Conservation (phyloP, 2,329 filamentous ascomycete genomes). For the Diaporthe ampelina region DNA sequence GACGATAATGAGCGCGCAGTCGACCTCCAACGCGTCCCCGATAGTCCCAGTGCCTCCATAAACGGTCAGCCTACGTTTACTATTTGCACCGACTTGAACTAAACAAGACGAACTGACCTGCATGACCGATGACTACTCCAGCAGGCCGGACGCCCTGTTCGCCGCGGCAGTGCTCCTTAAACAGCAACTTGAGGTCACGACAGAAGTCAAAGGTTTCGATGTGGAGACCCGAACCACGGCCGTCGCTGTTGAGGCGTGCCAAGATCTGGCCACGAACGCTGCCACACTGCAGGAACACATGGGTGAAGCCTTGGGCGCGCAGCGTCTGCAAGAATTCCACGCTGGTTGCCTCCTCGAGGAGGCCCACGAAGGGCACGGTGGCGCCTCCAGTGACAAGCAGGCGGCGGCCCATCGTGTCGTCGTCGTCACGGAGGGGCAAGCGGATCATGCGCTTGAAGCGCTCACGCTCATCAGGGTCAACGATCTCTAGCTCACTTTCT, state of each 20-base stretch:
- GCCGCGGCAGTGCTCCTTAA: slow-evolving; percentile 65
- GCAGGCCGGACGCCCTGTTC: slow-evolving; percentile 62
- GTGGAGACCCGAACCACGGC: slow-evolving; percentile 55
- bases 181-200: slow-evolving; percentile 70
- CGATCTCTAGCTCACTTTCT: neutral
- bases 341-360: slow-evolving; percentile 77
- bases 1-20: slow-evolving; percentile 87
- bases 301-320: slow-evolving; percentile 71
- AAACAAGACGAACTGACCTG: slow-evolving; percentile 69
- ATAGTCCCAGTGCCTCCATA: slow-evolving; percentile 87
- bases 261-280: slow-evolving; percentile 72
- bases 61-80: neutral
- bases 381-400: slow-evolving; percentile 95
- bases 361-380: slow-evolving; percentile 83
- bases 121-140: slow-evolving; percentile 89
- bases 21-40: slow-evolving; percentile 81
- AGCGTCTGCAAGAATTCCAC: slow-evolving; percentile 75
- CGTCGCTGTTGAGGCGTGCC: slow-evolving; percentile 46
- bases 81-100: neutral
- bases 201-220: slow-evolving; percentile 78
- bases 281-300: slow-evolving; percentile 86
- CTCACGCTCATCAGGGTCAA: slow-evolving; percentile 4
- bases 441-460: slow-evolving; percentile 18
- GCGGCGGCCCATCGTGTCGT: slow-evolving; percentile 47
- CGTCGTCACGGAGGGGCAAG: neutral